phyloP scores from a whole-genome alignment of 2,329 filamentous ascomycete species.

The Alternaria ventricosa region DNA sequence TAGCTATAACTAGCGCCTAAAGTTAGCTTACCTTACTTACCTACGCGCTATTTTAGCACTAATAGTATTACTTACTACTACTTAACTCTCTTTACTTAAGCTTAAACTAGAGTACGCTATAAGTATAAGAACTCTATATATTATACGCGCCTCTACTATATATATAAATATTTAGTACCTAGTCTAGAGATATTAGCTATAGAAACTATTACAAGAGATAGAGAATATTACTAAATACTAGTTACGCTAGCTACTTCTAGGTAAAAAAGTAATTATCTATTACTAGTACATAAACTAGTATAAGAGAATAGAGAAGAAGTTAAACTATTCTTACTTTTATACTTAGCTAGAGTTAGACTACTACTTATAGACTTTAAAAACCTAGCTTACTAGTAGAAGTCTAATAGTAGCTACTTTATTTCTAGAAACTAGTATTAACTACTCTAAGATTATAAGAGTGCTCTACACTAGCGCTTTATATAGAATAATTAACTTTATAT shows the following conservation, averaged over 20 bases:
- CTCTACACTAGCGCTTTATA: neutral
- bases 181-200: too few relatives aligned
- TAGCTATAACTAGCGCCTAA: constrained; percentile 14
- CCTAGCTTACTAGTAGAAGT: neutral
- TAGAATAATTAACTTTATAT: constrained; percentile 16
- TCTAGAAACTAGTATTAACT: constrained; percentile 25
- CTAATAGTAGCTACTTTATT: constrained; percentile 27
- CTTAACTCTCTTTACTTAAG: neutral
- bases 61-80: constrained; percentile 21
- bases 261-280: constrained; percentile 23
- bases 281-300: constrained; percentile 14
- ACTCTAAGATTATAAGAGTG: constrained; percentile 12
- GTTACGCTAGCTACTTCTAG: neutral
- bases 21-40: constrained; percentile 14
- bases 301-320: constrained; percentile 8
- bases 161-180: too few relatives aligned
- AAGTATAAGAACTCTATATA: too few relatives aligned
- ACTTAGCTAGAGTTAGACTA: too few relatives aligned
- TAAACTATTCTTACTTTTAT: constrained; percentile 21
- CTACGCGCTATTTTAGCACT: constrained; percentile 12
- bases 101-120: too few relatives aligned
- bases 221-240: neutral
- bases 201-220: too few relatives aligned
- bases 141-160: too few relatives aligned
- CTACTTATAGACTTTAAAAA: too few relatives aligned